Percentiles rank a stretch among this genome's conserved stretches.
These are phyloP conservation scores for Paramecium sexaurelia DNA, from an alignment of 73 alveolate genomes.

Conservation along the genomic window DNA sequence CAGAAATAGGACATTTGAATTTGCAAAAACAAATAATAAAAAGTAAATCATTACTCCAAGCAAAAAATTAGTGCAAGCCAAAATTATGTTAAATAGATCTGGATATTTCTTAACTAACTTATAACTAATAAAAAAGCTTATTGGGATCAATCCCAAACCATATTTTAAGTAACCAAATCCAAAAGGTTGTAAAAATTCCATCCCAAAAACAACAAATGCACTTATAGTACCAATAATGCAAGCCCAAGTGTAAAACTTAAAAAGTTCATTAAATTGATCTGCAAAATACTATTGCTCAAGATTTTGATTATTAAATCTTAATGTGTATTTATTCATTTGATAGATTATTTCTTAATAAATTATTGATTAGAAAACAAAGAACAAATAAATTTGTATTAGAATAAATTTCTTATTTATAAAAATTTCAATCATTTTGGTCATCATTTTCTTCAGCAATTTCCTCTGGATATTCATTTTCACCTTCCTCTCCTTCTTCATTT, in stretches of 20 bases:
- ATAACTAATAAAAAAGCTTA: background rate
- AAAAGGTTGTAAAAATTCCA: background rate
- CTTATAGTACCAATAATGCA: constrained; percentile 5
- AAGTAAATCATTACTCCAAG: background rate
- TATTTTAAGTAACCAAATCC: background rate
- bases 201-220: background rate
- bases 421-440: constrained; percentile 46
- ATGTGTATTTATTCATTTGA: background rate
- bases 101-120: background rate
- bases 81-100: background rate
- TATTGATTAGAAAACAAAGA: background rate
- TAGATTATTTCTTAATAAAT: background rate
- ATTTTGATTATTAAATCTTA: background rate
- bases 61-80: background rate
- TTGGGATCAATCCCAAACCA: background rate
- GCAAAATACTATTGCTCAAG: background rate
- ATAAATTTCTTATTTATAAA: background rate
- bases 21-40: background rate
- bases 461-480: constrained; percentile 50
- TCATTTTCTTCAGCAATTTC: constrained; percentile 53
- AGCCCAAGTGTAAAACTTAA: background rate
- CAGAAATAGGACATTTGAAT: background rate
- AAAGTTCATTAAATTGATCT: background rate
- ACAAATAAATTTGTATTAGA: background rate
- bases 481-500: constrained; percentile 54